A percentile compares a stretch with the other conserved stretches of the same genome.
Evolutionary conservation across 169 alveolate genomes (phyloP).

Genomic region (Haemoproteus tartakovskyi): DNA sequence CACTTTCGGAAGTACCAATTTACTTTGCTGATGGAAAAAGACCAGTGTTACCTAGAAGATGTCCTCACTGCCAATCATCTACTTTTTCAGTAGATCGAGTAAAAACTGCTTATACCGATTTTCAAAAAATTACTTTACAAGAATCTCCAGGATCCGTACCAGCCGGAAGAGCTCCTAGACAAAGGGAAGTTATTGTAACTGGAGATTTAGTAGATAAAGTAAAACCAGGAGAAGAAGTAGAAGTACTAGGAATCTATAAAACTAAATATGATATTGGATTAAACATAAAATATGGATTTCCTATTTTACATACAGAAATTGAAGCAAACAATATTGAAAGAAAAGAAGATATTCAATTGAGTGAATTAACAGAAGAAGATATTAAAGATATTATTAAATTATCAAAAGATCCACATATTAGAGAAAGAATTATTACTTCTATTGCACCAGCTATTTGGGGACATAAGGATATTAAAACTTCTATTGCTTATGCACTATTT

Average conservation of each 20-base stretch:
- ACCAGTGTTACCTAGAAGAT: slow-evolving; percentile 83
- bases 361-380: slow-evolving; percentile 93
- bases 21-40: slow-evolving; percentile 75
- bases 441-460: slow-evolving; percentile 99
- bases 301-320: slow-evolving; percentile 92
- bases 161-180: slow-evolving; percentile 99
- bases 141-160: slow-evolving; percentile 98
- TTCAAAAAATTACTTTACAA: slow-evolving; percentile 94
- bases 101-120: slow-evolving; percentile 93
- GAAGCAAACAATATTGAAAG: slow-evolving; percentile 94
- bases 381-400: slow-evolving; percentile 86
- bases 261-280: slow-evolving; percentile 91
- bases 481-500: slow-evolving; percentile 90
- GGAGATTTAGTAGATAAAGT: slow-evolving; percentile 97
- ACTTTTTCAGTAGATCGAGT: slow-evolving; percentile 89
- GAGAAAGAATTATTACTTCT: slow-evolving; percentile 91
- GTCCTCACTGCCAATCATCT: slow-evolving; percentile 90
- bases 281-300: slow-evolving; percentile 96
- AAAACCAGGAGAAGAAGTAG: slow-evolving; percentile 99
- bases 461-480: slow-evolving; percentile 91
- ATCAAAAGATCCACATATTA: slow-evolving; percentile 91
- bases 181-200: slow-evolving; percentile 92
- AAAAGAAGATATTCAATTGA: slow-evolving; percentile 86
- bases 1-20: slow-evolving; percentile 77
- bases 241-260: slow-evolving; percentile 94